Evolutionary conservation across 257 asterid genomes (phyloP).

Genomic region (Plantago ovata): DNA sequence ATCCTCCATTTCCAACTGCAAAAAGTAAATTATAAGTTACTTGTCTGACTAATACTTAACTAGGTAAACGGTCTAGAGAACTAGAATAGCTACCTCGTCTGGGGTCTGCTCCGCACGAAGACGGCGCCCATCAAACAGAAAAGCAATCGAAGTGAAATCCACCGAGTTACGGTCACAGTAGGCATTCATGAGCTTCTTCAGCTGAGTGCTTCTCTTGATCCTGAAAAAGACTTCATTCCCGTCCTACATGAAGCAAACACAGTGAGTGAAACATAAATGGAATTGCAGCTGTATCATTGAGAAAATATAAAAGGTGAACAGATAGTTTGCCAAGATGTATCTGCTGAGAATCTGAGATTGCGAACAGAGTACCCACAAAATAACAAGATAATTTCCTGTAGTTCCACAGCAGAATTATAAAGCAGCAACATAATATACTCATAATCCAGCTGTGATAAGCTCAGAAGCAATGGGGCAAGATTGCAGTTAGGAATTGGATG

Average conservation of each 20-base stretch:
- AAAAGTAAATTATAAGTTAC: background rate
- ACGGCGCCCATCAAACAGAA: constrained; percentile 36
- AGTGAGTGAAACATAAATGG: background rate
- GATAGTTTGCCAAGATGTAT: no score
- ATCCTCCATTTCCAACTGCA: constrained; percentile 22
- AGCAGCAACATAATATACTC: background rate
- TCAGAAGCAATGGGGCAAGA: background rate
- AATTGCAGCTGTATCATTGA: background rate
- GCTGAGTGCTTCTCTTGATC: constrained; percentile 47
- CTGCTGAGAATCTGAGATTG: no score
- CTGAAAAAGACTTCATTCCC: constrained; percentile 30
- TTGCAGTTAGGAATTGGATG: background rate
- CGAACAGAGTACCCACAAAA: background rate
- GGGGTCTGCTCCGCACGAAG: constrained; percentile 30
- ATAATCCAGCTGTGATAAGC: background rate
- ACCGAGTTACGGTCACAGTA: constrained; percentile 43
- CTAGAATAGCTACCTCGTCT: constrained; percentile 19
- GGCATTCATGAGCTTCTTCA: constrained; percentile 46
- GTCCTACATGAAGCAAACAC: constrained; percentile 14
- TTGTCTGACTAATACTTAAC: background rate
- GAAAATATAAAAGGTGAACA: background rate
- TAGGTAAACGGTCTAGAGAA: background rate
- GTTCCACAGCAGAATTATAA: background rate
- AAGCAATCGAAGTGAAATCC: constrained; percentile 32
- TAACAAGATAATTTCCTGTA: background rate